These are phyloP conservation scores for Fusarium virguliforme DNA, from an alignment of 2,329 filamentous ascomycete genomes.

Conservation along the genomic window DNA sequence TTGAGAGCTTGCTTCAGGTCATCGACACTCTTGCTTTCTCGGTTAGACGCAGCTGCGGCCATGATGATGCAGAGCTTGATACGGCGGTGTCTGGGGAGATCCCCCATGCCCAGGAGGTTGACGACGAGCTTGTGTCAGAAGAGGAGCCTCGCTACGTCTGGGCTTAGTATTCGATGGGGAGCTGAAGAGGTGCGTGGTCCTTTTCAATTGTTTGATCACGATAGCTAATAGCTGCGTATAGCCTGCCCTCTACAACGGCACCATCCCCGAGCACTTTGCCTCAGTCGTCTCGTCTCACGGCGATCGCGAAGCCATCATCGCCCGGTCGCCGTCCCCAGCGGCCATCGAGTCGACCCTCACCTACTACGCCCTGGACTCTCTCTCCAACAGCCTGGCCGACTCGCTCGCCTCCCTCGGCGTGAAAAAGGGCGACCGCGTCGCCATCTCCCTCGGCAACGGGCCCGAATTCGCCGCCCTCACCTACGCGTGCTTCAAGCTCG, in stretches of 20 bases:
- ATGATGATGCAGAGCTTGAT: slow-evolving; percentile 39
- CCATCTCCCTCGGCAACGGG: slow-evolving; percentile 88
- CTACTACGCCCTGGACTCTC: slow-evolving; percentile 81
- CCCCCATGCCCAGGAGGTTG: slow-evolving; percentile 24
- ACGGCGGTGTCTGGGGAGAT: slow-evolving; percentile 34
- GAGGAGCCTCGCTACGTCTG: slow-evolving; percentile 42
- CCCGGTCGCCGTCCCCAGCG: slow-evolving; percentile 62
- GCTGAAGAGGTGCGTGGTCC: slow-evolving; percentile 51
- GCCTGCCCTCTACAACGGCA: slow-evolving; percentile 78
- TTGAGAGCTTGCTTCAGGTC: background rate
- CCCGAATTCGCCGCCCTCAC: slow-evolving; percentile 87
- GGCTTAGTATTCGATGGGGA: slow-evolving; percentile 52
- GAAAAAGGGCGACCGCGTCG: slow-evolving; percentile 86
- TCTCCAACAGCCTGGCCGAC: slow-evolving; percentile 82
- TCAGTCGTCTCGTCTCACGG: slow-evolving; percentile 75
- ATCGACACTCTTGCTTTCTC: background rate
- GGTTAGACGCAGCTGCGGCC: slow-evolving; percentile 5
- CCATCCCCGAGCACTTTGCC: slow-evolving; percentile 81
- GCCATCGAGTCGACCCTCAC: slow-evolving; percentile 77
- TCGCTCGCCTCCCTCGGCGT: slow-evolving; percentile 81
- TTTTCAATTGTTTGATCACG: background rate
- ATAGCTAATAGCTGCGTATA: slow-evolving; percentile 53
- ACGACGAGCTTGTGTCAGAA: slow-evolving; percentile 19
- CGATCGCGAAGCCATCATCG: slow-evolving; percentile 73
- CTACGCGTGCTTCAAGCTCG: slow-evolving; percentile 94